These are phyloP conservation scores for Hypomontagnella monticulosa DNA, from an alignment of 495 filamentous ascomycete species.

Conservation along the genomic window DNA sequence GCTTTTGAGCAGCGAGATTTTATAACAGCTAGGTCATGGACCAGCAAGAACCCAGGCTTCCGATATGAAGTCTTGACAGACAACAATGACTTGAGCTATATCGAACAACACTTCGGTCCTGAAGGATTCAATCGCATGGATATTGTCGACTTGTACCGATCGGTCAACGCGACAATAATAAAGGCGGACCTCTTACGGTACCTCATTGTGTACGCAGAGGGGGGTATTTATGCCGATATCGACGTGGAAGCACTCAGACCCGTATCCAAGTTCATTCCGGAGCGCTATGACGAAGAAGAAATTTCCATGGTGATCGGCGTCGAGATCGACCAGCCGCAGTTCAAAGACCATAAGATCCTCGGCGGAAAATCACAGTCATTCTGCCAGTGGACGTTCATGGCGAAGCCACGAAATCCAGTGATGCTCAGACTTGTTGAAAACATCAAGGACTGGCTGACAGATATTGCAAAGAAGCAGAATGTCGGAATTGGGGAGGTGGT, in stretches of 20 bases:
- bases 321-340: constrained; percentile 71
- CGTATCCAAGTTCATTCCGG: constrained; percentile 62
- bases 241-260: constrained; percentile 64
- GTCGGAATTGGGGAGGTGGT: constrained; percentile 62
- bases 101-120: constrained; percentile 67
- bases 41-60: constrained; percentile 64
- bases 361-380: constrained; percentile 70
- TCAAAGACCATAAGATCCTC: constrained; percentile 67
- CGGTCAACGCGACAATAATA: constrained; percentile 67
- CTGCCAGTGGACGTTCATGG: constrained; percentile 76
- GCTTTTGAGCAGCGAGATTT: constrained; percentile 66
- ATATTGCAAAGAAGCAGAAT: constrained; percentile 62
- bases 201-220: constrained; percentile 65
- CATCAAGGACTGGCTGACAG: constrained; percentile 67
- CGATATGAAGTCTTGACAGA: constrained; percentile 74
- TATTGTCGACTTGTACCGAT: constrained; percentile 66
- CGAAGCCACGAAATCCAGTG: constrained; percentile 68
- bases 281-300: constrained; percentile 55
- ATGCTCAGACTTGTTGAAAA: constrained; percentile 70
- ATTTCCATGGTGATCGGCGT: constrained; percentile 71
- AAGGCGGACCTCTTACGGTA: constrained; percentile 69
- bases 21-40: constrained; percentile 64
- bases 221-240: constrained; percentile 67
- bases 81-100: constrained; percentile 65
- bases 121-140: constrained; percentile 67